Percentiles rank a stretch among this genome's conserved stretches.
Conservation (phyloP, 495 filamentous ascomycete species). For the Ramalina intermedia region DNA sequence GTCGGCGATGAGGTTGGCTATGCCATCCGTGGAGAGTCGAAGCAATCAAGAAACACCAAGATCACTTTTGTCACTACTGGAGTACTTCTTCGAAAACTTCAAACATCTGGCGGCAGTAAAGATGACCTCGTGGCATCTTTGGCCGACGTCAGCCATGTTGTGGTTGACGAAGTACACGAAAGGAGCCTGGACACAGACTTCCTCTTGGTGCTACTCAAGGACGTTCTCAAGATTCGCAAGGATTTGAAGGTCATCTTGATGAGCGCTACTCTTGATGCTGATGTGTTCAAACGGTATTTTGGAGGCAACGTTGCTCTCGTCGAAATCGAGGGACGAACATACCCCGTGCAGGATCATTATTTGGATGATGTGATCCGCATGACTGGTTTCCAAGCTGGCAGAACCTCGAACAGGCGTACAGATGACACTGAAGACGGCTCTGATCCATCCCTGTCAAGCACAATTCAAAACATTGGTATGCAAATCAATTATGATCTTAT, state of each 20-base stretch:
- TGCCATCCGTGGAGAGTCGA: constrained; percentile 84
- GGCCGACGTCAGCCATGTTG: constrained; percentile 82
- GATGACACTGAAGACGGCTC: constrained; percentile 23
- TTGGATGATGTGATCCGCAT: constrained; percentile 74
- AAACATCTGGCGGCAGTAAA: constrained; percentile 65
- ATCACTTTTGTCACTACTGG: constrained; percentile 95
- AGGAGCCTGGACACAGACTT: constrained; percentile 93
- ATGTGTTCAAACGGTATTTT: constrained; percentile 78
- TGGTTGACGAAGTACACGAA: constrained; percentile 96
- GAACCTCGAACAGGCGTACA: constrained; percentile 24
- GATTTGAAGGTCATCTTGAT: constrained; percentile 93
- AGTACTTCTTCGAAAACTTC: constrained; percentile 79
- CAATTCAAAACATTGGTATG: constrained; percentile 63
- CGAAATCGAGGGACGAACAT: constrained; percentile 79
- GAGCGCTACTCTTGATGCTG: constrained; percentile 91
- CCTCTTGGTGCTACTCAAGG: constrained; percentile 72
- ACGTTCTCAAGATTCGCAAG: constrained; percentile 59
- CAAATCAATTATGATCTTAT: constrained; percentile 89
- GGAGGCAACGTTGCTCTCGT: constrained; percentile 57
- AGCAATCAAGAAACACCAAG: constrained; percentile 53
- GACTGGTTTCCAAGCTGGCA: constrained; percentile 52
- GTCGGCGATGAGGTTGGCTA: constrained; percentile 90
- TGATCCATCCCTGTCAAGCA: constrained; percentile 41
- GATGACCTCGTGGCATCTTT: constrained; percentile 67
- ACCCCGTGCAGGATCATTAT: constrained; percentile 80